A percentile compares a stretch with the other conserved stretches of the same genome.
phyloP scores from a whole-genome alignment of 805 yeast genomes.

The Ogataea paradorogensis region DNA sequence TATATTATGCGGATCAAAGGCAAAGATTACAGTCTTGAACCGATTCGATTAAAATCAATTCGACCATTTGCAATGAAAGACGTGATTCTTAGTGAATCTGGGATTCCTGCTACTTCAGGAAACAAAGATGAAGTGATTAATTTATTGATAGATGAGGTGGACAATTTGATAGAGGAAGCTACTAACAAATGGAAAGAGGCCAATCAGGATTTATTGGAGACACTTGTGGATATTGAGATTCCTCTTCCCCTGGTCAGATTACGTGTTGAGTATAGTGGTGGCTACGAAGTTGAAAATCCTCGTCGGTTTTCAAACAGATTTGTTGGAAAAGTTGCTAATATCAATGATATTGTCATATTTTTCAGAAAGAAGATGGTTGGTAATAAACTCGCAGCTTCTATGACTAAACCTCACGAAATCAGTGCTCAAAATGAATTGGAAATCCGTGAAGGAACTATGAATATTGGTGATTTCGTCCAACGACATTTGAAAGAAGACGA shows the following conservation, averaged over 20 bases:
- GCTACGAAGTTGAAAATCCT: constrained; percentile 88
- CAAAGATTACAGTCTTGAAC: constrained; percentile 51
- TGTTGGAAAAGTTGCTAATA: constrained; percentile 88
- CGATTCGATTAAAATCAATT: constrained; percentile 63
- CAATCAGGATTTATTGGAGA: constrained; percentile 27
- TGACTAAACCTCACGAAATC: constrained; percentile 32
- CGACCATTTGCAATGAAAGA: constrained; percentile 81
- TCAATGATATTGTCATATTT: constrained; percentile 78
- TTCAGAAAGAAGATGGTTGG: constrained; percentile 41
- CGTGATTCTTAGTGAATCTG: constrained; percentile 51
- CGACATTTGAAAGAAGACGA: constrained; percentile 60
- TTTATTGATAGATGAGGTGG: constrained; percentile 63
- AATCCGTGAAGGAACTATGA: constrained; percentile 17
- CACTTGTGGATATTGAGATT: constrained; percentile 35
- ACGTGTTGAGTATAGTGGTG: constrained; percentile 86
- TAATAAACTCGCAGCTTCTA: constrained; percentile 14
- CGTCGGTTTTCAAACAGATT: constrained; percentile 85
- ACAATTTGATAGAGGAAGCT: constrained; percentile 61
- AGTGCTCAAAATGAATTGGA: constrained; percentile 35
- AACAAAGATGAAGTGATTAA: constrained; percentile 58
- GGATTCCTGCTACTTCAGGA: constrained; percentile 57
- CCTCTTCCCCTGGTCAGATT: constrained; percentile 82
- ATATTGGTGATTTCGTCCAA: constrained; percentile 52
- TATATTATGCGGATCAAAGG: constrained; percentile 68
- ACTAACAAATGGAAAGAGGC: constrained; percentile 42